Base-by-base conservation (phyloP, 208 protist genomes). In the Leishmania aethiopica region DNA sequence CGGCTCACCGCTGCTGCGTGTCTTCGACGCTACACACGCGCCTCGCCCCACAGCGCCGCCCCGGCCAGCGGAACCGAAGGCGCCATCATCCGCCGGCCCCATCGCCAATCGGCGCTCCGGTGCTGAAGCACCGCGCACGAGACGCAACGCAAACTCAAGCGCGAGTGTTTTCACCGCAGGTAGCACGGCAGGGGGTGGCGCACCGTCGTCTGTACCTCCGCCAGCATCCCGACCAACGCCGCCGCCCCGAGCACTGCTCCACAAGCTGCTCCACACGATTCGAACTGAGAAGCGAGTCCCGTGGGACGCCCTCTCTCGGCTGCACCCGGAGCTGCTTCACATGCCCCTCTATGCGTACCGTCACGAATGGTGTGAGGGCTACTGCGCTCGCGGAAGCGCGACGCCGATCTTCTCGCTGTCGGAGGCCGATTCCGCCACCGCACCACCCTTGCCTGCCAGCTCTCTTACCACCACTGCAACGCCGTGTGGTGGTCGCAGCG, bases 261-360 rank as follows among this genome's bases (percentile, higher is more conserved):
- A 69, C 40, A 78, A 85, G 45, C 69, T 87, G 5, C 80, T 80
- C 7, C 59, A 35, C 49, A 84, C 62, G 37, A 83, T 86, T n/a
- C 72, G 60, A n/a, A 47, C 57, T 4, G 78, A 75, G 37, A 87
- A 88, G 72, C 74, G 72, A 47, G 37, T 90, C 28, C 53, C 59
- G 72, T 90, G 87, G 87, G 79, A 69, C 13, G 49, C 57, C 42
- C 60, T 92, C 32, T 28, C 67, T 3, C 37, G n/a, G 45, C 40
- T 5, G 8, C 82, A 90, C 37, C 83, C 84, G 0, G 82, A 88
- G 35, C 55, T 92, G 0, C 10, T 22, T 8, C 67, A 19, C 32
- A 82, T 92, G 82, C 84, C 86, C 5, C 73, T 92, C 35, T 89
- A 77, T 69, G 75, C 51, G 22, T 86, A 81, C n/a, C 84, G 82